Base-by-base conservation (phyloP, 2,329 filamentous ascomycete species). In the Zasmidium angulare region DNA sequence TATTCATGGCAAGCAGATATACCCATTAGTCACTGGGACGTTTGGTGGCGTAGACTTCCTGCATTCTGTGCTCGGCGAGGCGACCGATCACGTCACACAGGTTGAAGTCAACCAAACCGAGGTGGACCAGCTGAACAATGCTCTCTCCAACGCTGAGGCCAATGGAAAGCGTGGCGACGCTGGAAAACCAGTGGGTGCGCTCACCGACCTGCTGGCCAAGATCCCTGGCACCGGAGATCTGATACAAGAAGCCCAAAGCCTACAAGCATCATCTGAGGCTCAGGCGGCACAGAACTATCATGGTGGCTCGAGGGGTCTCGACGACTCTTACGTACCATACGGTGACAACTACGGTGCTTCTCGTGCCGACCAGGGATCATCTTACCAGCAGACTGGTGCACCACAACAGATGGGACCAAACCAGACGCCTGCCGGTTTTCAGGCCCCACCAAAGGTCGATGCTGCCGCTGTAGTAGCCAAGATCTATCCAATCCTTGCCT, bases 401-500 rank as follows among this genome's bases (percentile, higher is more conserved):
- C 1, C 56, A 53, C 19, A 58, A 43, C 77, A 78, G 55, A 77
- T 78, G 49, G 77, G 76, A 20, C 70, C 73, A 3, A 63, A 47
- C 23, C 53, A 55, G 43, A 55, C 53, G 24, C 36, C 55, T 9
- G 17, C 40, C 19, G 19, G 48, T 26, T 69, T 69, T 21, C 60
- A 67, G 55, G 59, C 63, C 11, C 64, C 64, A 26, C 64, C 64
- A 2, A 66, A 61, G 20, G 55, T 66, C 14, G 64, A 66, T 50
- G 60, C 64, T 7, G 60, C 60, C 21, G 75, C 66, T 46, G 68
- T 78, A 22, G 75, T 80, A 36, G 72, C 73, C 0, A 78, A 96
- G 76, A 97, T 99, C 65, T 98, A 98, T 70, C 95, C 95, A 0
- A 96, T 99, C 61, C 83, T 99, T 0, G 84, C 90, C 61, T 99